These are phyloP conservation scores for Bipolaris zeicola DNA, from an alignment of 2,329 filamentous ascomycete species.

Conservation along the genomic window DNA sequence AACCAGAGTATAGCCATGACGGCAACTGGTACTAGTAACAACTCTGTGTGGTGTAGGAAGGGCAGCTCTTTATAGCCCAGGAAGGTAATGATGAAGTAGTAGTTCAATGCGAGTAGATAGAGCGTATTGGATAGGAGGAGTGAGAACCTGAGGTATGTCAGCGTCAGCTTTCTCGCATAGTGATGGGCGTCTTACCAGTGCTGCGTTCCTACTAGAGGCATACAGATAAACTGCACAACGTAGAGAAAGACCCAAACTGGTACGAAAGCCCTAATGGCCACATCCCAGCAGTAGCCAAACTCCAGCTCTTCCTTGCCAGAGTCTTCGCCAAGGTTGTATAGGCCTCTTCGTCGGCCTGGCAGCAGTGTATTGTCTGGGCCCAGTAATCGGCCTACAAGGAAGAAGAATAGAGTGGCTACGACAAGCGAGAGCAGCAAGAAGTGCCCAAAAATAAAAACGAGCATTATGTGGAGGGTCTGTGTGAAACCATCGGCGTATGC, in stretches of 20 bases:
- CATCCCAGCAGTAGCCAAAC: slow-evolving; percentile 75
- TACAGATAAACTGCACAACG: slow-evolving; percentile 69
- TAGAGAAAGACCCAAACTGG: slow-evolving; percentile 71
- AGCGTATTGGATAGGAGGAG: slow-evolving; percentile 68
- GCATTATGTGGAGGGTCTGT: slow-evolving; percentile 52
- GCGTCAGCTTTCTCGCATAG: not conserved
- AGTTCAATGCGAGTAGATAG: slow-evolving; percentile 68
- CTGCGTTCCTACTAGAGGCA: slow-evolving; percentile 63
- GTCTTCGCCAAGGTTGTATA: slow-evolving; percentile 60
- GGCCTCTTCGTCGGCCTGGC: slow-evolving; percentile 59
- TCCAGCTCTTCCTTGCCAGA: slow-evolving; percentile 63
- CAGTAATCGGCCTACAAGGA: slow-evolving; percentile 66
- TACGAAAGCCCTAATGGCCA: slow-evolving; percentile 70
- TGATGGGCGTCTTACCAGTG: slow-evolving; percentile 51
- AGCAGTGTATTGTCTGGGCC: slow-evolving; percentile 61
- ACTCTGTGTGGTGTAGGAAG: slow-evolving; percentile 70
- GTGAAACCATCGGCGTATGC: slow-evolving; percentile 56
- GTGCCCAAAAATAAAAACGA: slow-evolving; percentile 61
- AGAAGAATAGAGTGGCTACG: slow-evolving; percentile 67
- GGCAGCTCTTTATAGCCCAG: slow-evolving; percentile 72
- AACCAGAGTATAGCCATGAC: slow-evolving; percentile 65
- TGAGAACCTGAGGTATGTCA: slow-evolving; percentile 51
- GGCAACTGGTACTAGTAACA: slow-evolving; percentile 67
- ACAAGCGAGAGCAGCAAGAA: slow-evolving; percentile 66
- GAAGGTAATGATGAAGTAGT: slow-evolving; percentile 72